Base-by-base conservation (phyloP, 106 monocot species). In the Dendrobium nobile region DNA sequence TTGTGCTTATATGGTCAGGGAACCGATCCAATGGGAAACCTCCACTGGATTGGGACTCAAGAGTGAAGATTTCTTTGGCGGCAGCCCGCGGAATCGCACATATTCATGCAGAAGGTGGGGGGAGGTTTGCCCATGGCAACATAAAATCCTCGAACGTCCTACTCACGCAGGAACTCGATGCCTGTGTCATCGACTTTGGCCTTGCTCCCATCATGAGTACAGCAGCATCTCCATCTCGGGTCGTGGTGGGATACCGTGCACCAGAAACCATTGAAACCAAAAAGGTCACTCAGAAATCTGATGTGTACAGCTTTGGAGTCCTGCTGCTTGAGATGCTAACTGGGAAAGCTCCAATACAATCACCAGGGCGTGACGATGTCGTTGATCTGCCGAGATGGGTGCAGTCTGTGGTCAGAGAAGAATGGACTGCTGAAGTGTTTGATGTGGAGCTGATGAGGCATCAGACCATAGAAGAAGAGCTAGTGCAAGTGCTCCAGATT, bases 301-400 rank as follows among this genome's bases (percentile, higher is more conserved):
- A 91, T 24, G 84, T 91, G 31, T 91, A 86, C 75, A 91, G 90
- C 82, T 91, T 91, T 22, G 90, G 90, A 9, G 88, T 91, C 58
- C 65, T 91, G 33, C 77, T 91, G 10, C 86, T 91, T 22, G 90
- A 91, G 85, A 77, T 86, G 82, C 78, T 91, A 2, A 91, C 90
- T 0, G 90, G 90, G 2, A 91, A 86, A 75, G 65, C 87, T 54
- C 88, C 88, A n/a, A 75, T 86, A 4, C 87, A 75, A 40, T 81
- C 81, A 16, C 85, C 78, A 0, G 82, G 79, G 13, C 67, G 77
- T 0, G 87, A 84, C n/a, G 87, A 87, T 4, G 75, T 79, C 26
- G 79, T 79, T 20, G 79, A 79, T 65, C 44, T 79, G 15, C 79
- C 79, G 11, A 67, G 67, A 67, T 79, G 79, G 79, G 79, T 79